These are phyloP conservation scores for Alternaria sp. DNA, from an alignment of 2,329 filamentous ascomycete genomes.

Conservation along the genomic window DNA sequence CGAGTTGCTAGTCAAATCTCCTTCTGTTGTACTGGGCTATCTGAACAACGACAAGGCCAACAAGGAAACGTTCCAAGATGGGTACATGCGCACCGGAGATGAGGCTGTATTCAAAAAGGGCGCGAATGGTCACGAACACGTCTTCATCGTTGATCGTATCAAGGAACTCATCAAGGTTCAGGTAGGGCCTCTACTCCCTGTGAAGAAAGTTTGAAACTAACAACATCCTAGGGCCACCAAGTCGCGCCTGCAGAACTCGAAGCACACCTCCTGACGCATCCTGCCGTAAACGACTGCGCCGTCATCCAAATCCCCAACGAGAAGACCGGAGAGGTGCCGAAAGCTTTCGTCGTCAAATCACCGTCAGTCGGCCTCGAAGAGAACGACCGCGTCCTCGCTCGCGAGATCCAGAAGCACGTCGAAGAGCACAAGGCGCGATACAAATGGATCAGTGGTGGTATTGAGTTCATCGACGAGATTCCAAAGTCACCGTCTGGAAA, in stretches of 20 bases:
- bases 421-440: conserved; percentile 66
- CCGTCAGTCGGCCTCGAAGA: conserved; percentile 60
- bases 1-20: conserved; percentile 79
- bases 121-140: conserved; percentile 72
- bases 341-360: conserved; percentile 68
- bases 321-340: conserved; percentile 66
- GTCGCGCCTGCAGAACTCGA: conserved; percentile 85
- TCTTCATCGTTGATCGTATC: conserved; percentile 84
- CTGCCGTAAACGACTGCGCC: conserved; percentile 76
- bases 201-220: neutral
- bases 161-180: conserved; percentile 82
- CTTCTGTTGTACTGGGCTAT: conserved; percentile 73
- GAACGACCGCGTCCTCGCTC: conserved; percentile 55
- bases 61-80: conserved; percentile 77
- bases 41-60: conserved; percentile 85
- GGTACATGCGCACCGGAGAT: conserved; percentile 85
- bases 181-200: conserved; percentile 51
- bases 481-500: conserved; percentile 69
- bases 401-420: conserved; percentile 64
- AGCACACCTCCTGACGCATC: conserved; percentile 76
- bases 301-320: conserved; percentile 77
- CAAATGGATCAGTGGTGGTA: conserved; percentile 67
- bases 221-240: conserved; percentile 68
- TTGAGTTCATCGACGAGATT: conserved; percentile 58
- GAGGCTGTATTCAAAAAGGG: conserved; percentile 67